These are phyloP conservation scores for Clonostachys sp. DNA, from an alignment of 2,329 filamentous ascomycete species.

Conservation along the genomic window DNA sequence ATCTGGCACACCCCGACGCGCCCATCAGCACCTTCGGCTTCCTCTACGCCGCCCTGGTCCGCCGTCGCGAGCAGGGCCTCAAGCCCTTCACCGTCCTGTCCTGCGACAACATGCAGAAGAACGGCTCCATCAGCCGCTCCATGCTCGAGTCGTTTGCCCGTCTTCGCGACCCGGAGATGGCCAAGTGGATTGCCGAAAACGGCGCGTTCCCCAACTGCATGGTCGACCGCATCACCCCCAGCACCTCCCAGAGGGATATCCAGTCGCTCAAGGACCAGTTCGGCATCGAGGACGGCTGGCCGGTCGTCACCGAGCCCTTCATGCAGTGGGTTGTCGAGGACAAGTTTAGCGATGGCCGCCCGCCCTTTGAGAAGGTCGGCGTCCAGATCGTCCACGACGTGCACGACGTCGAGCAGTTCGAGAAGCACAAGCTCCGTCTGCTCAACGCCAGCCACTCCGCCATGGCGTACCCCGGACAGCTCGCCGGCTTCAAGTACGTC, in stretches of 20 bases:
- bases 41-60: slow-evolving; percentile 43
- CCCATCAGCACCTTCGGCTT: slow-evolving; percentile 47
- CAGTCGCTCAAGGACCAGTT: slow-evolving; percentile 34
- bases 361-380: slow-evolving; percentile 45
- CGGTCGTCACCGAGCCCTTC: slow-evolving; percentile 50
- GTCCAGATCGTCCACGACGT: slow-evolving; percentile 46
- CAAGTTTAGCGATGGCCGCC: slow-evolving; percentile 44
- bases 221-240: slow-evolving; percentile 51
- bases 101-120: slow-evolving; percentile 55
- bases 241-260: slow-evolving; percentile 40
- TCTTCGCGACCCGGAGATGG: slow-evolving; percentile 38
- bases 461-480: slow-evolving; percentile 43
- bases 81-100: slow-evolving; percentile 50
- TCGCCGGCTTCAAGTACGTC: slow-evolving; percentile 48
- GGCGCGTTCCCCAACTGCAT: slow-evolving; percentile 49
- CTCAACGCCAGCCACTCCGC: slow-evolving; percentile 49
- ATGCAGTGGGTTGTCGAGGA: slow-evolving; percentile 54
- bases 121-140: slow-evolving; percentile 44
- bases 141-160: slow-evolving; percentile 47
- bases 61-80: slow-evolving; percentile 37
- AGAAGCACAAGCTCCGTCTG: slow-evolving; percentile 52
- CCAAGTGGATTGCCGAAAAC: slow-evolving; percentile 41
- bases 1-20: slow-evolving; percentile 34
- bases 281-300: slow-evolving; percentile 44
- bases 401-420: slow-evolving; percentile 47